phyloP scores from a whole-genome alignment of 176 grass and related monocot genomes.

The Metroxylon sagu region DNA sequence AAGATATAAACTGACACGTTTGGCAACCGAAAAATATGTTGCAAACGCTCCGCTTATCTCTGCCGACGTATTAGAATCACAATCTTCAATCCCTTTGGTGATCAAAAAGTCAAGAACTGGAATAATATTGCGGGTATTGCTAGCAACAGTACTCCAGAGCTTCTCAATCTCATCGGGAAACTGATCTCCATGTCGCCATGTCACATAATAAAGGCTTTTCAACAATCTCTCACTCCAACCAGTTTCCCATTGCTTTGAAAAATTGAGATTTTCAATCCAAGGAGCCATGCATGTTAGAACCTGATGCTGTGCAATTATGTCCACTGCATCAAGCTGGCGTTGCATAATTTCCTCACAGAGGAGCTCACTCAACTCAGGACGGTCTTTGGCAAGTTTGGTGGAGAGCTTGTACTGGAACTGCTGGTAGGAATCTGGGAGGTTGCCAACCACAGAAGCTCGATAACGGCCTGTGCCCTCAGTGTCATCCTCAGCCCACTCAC shows the following conservation, averaged over 20 bases:
- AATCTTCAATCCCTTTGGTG: constrained; percentile 92
- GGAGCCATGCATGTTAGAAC: constrained; percentile 97
- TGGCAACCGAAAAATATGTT: constrained; percentile 91
- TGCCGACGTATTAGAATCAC: constrained; percentile 90
- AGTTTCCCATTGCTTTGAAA: constrained; percentile 79
- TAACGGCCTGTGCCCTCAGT: constrained; percentile 78
- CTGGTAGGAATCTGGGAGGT: constrained; percentile 94
- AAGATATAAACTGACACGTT: constrained; percentile 96
- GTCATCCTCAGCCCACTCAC: constrained; percentile 93
- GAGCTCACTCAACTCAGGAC: constrained; percentile 87
- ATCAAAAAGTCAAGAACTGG: constrained; percentile 98
- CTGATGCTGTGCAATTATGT: constrained; percentile 98
- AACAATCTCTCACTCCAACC: constrained; percentile 88
- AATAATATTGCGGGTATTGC: constrained; percentile 90
- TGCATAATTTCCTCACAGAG: constrained; percentile 94
- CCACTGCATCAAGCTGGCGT: constrained; percentile 89
- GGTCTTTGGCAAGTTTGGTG: constrained; percentile 94
- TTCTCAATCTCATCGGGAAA: constrained; percentile 99
- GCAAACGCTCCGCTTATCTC: constrained; percentile 96
- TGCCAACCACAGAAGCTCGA: constrained; percentile 95
- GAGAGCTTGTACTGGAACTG: constrained; percentile 97
- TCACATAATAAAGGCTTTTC: constrained; percentile 98
- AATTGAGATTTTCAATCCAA: constrained; percentile 99
- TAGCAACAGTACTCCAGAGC: constrained; percentile 93
- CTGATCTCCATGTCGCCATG: constrained; percentile 93